Evolutionary conservation across 2,329 filamentous ascomycete genomes (phyloP).

Genomic region (Aureobasidium sp.): DNA sequence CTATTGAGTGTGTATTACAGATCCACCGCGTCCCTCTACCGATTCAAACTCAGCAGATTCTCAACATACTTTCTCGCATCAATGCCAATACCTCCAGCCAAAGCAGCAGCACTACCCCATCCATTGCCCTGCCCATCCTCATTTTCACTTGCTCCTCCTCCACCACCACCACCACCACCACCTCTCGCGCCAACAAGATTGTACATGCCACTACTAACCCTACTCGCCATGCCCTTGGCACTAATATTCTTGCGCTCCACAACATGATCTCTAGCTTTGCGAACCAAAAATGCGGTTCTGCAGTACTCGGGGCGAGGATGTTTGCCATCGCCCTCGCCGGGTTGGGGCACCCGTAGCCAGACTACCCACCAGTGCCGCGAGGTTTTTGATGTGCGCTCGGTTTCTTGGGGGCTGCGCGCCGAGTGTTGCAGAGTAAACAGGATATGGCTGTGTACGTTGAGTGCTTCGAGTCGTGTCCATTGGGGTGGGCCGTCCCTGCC

Average conservation of each 20-base stretch:
- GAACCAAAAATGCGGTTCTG: conserved; percentile 36
- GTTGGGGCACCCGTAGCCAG: conserved; percentile 48
- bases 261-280: conserved; percentile 30
- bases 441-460: conserved; percentile 54
- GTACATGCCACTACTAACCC: conserved; percentile 14
- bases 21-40: conserved; percentile 20
- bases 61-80: conserved; percentile 71
- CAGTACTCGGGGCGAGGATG: conserved; percentile 18
- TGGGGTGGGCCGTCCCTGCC: conserved; percentile 20
- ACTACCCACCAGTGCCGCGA: conserved; percentile 60
- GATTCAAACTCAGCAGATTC: conserved; percentile 56
- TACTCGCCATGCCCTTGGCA: conserved; percentile 23
- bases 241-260: conserved; percentile 16
- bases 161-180: conserved; percentile 14
- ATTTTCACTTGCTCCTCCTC: no score
- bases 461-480: conserved; percentile 51
- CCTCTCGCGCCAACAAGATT: conserved; percentile 22
- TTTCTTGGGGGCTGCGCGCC: conserved; percentile 40
- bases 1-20: neutral
- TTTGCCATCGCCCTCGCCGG: neutral
- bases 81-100: conserved; percentile 67
- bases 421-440: conserved; percentile 49
- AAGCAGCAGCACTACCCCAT: conserved; percentile 50
- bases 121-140: neutral
- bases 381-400: conserved; percentile 56